phyloP scores from a whole-genome alignment of 1,284 basidiomycete genomes.

The Phellinidium pouzarii region DNA sequence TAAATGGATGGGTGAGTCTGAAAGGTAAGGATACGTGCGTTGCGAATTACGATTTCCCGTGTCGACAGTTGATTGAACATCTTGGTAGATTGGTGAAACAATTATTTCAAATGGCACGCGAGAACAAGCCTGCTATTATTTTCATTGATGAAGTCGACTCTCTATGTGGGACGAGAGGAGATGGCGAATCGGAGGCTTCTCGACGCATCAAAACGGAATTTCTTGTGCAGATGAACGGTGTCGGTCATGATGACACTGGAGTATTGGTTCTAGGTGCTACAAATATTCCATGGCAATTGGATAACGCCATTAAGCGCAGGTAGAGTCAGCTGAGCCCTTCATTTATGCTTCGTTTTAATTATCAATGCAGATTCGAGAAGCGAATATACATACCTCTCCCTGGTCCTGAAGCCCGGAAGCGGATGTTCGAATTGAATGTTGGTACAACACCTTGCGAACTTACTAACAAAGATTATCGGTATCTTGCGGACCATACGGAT shows the following conservation, averaged over 20 bases:
- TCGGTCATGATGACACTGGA: constrained; percentile 95
- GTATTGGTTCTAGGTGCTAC: constrained; percentile 98
- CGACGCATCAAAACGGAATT: constrained; percentile 98
- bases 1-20: constrained; percentile 99
- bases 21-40: constrained; percentile 56
- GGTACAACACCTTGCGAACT: constrained; percentile 90
- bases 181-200: constrained; percentile 94
- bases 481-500: constrained; percentile 81
- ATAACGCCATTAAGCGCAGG: constrained; percentile 96
- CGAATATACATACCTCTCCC: constrained; percentile 98
- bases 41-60: background rate
- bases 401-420: constrained; percentile 85
- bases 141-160: constrained; percentile 99
- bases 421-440: constrained; percentile 96
- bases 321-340: constrained; percentile 29
- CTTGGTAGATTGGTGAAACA: constrained; percentile 82
- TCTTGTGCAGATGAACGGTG: constrained; percentile 96
- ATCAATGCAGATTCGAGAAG: constrained; percentile 76
- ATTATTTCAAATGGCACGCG: constrained; percentile 93
- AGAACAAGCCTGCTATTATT: constrained; percentile 95
- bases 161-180: constrained; percentile 88
- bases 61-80: constrained; percentile 9
- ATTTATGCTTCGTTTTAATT: constrained; percentile 1
- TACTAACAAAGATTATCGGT: constrained; percentile 71
- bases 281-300: constrained; percentile 96